phyloP scores from a whole-genome alignment of 257 asterid species.

The Plectranthus barbatus region DNA sequence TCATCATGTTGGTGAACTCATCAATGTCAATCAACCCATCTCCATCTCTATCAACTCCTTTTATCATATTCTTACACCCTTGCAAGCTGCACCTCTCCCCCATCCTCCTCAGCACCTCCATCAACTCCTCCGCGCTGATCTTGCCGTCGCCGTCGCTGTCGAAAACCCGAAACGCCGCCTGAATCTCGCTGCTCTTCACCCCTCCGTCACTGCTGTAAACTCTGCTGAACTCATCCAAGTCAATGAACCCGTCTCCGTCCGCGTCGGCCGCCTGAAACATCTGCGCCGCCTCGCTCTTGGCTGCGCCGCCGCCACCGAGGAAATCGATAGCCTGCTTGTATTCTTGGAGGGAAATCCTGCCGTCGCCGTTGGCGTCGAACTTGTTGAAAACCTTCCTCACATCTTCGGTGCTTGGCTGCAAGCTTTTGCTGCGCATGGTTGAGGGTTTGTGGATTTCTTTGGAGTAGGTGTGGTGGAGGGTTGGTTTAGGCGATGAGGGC shows the following conservation, averaged over 20 bases:
- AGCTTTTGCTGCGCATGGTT: background rate
- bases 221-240: constrained; percentile 30
- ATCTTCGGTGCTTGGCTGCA: constrained; percentile 23
- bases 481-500: constrained; percentile 3
- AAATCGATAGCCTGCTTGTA: constrained; percentile 15
- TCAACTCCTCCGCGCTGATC: constrained; percentile 36
- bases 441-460: constrained; percentile 2
- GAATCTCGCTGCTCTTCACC: constrained; percentile 18
- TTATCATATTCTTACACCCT: constrained; percentile 31
- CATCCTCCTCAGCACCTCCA: constrained; percentile 28
- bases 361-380: too few species aligned
- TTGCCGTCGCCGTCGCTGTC: constrained; percentile 37
- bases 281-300: constrained; percentile 11
- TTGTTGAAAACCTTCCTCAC: too few species aligned
- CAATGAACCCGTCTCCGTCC: constrained; percentile 43
- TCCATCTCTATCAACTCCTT: constrained; percentile 34
- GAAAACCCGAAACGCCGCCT: constrained; percentile 27
- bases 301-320: constrained; percentile 12
- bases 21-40: constrained; percentile 39
- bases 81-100: constrained; percentile 38
- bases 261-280: constrained; percentile 28
- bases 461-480: background rate
- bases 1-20: constrained; percentile 40
- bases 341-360: constrained; percentile 35
- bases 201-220: constrained; percentile 18